Evolutionary conservation across 2,329 filamentous ascomycete species (phyloP), one percentile per base, ranked within the genome.

Genomic region (Fusarium equiseti): DNA sequence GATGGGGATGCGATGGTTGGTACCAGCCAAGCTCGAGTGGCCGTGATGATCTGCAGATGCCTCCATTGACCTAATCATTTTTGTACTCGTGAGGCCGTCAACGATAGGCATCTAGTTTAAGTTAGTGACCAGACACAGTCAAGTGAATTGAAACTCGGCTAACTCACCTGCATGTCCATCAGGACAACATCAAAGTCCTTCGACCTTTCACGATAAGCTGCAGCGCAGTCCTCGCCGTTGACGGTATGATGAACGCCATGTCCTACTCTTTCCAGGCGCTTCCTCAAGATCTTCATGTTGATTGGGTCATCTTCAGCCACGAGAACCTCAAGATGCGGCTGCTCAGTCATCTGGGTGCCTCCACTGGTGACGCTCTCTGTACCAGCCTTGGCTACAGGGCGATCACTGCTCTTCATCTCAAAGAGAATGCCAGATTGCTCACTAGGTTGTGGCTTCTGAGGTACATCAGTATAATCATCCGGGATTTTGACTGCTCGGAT

Each of bases 301-400:
- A 97, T 90, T 0, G 93, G 93, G 73, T 97, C 94, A 72, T 97
- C 94, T 76, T 97, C 94, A 0, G 94, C 94, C 38, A 97, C 89
- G 24, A 97, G 83, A 4, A 97, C 89, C 20, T 87, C 85, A 70
- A 94, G 83, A 40, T 56, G 59, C 12, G 43, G 63, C 15, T 69
- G 56, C 6, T 77, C 67, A 5, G 71, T 71, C 7, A 56, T 42
- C 16, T 68, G 65, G 11, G 72, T 73, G 13, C 66, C 64, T 35
- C 45, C 66, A 12, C 74, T 77, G 4, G 72, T 70, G 6, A 74
- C 66, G 20, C 73, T 78, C 49, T 76, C 75, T 10, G 72, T 71
- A 5, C 57, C 59, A 8, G 66, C 32, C 51, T 53, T 68, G 48
- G 54, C 38, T 55, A 13, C 20, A 24, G 35, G 8, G 11, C 16